Evolutionary conservation across 1,284 basidiomycete genomes (phyloP), one percentile per base, ranked within the genome.

Genomic region (Meripilus lineatus): DNA sequence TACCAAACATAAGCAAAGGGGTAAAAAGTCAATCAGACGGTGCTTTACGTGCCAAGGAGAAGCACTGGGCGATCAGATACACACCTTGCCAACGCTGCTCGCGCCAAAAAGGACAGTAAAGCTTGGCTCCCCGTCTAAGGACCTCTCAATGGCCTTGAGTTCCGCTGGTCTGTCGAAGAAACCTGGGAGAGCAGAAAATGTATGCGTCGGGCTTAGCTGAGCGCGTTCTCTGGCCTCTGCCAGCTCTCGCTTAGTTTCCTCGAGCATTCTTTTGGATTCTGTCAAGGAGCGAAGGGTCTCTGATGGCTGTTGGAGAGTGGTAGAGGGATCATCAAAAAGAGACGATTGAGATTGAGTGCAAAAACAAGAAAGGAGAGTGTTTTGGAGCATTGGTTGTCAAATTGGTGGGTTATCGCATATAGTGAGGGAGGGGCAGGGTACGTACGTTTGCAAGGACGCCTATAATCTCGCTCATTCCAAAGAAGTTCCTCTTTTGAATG

Each of bases 21-120:
- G 15, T 32, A 40, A 28, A 26, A 8, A 38, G 22, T 6, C 4
- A 17, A 21, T 17, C 21, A 11, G 36, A n/a, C 8, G 28, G n/a
- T n/a, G n/a, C 8, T 10, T n/a, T 13, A 40, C 24, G 17, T 17
- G 30, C 34, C 10, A 30, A 30, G n/a, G 28, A 10, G n/a, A 17
- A 15, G 20, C 13, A 18, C n/a, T 38, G 6, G 6, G 4, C 17
- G n/a, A 17, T 20, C 5, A 21, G 24, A 4, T 35, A 11, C 48
- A 18, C 36, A 78, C 83, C 77, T 91, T 91, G 47, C 88, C 89
- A 2, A 85, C 78, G 13, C 79, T 82, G 52, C 81, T 84, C n/a
- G 86, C 83, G 5, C 88, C 88, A 50, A 87, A 89, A 2, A 91
- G 65, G 4, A 91, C 72, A 0, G 86, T 90, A 58, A 91, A 90